Conservation (phyloP, 2,329 filamentous ascomycete genomes). For the Alternaria hordeiaustralica region DNA sequence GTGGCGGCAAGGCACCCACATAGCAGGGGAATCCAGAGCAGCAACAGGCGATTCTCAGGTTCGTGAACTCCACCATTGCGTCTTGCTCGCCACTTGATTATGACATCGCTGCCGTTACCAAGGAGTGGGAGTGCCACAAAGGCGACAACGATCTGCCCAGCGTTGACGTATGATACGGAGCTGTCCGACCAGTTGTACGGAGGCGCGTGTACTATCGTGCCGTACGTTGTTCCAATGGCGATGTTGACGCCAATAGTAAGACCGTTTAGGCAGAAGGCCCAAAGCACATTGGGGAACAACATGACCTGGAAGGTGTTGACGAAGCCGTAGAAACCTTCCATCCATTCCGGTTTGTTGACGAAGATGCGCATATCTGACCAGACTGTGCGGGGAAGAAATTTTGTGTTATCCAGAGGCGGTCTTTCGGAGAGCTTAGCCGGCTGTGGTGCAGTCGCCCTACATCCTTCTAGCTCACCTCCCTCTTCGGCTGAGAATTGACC, state of each 20-base stretch:
- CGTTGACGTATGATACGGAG: conserved; percentile 25
- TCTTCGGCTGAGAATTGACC: conserved; percentile 19
- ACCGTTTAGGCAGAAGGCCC: conserved; percentile 29
- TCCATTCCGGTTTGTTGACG: conserved; percentile 50
- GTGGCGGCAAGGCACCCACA: conserved; percentile 31
- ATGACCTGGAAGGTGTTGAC: conserved; percentile 38
- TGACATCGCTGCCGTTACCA: conserved; percentile 34
- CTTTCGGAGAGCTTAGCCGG: conserved; percentile 10
- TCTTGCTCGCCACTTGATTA: conserved; percentile 45
- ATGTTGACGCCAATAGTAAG: conserved; percentile 31
- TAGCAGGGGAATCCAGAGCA: conserved; percentile 49
- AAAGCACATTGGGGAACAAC: conserved; percentile 30
- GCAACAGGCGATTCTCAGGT: conserved; percentile 50
- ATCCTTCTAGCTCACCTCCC: not conserved
- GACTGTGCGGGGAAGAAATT: conserved; percentile 48
- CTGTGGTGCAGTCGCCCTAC: not conserved
- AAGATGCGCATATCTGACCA: conserved; percentile 51
- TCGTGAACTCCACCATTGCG: conserved; percentile 46
- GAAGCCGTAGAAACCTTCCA: conserved; percentile 36
- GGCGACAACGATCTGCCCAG: conserved; percentile 41
- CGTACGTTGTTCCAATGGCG: conserved; percentile 30
- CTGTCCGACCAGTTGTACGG: conserved; percentile 28
- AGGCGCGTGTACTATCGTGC: conserved; percentile 19
- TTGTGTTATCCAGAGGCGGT: conserved; percentile 45
- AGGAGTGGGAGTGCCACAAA: conserved; percentile 34